A percentile compares a stretch with the other conserved stretches of the same genome.
Conservation (phyloP, 2,329 filamentous ascomycete species). For the Diaporthe destruens region DNA sequence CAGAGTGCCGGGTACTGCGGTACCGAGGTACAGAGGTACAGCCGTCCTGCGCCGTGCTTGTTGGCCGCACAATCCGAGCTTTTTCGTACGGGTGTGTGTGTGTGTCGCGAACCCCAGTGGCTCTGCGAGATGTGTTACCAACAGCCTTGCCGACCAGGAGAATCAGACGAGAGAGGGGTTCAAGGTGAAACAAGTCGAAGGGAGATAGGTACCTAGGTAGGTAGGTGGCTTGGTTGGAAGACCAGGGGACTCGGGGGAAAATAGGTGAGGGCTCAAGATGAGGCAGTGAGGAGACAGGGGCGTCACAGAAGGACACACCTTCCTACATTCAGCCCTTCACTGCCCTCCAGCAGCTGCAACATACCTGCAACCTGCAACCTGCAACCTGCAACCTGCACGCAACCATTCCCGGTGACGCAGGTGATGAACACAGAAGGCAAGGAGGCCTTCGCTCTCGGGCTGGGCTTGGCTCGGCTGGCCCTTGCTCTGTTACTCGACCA, state of each 20-base stretch:
- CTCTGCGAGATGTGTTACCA: too few species aligned
- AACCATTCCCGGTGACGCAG: slow-evolving; percentile 2
- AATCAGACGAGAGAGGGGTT: slow-evolving; percentile 13
- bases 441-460: slow-evolving; percentile 6
- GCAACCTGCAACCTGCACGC: too few species aligned
- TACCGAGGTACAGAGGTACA: too few species aligned
- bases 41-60: not conserved
- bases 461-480: slow-evolving; percentile 27
- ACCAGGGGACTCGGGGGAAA: too few species aligned
- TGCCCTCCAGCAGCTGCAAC: not conserved
- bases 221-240: not conserved
- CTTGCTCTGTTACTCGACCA: not conserved
- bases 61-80: slow-evolving; percentile 16
- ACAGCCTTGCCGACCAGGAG: not conserved
- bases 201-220: not conserved
- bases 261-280: slow-evolving; percentile 19
- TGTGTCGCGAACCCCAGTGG: slow-evolving; percentile 1
- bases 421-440: not conserved
- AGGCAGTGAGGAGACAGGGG: slow-evolving; percentile 18
- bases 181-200: slow-evolving; percentile 12
- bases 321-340: not conserved
- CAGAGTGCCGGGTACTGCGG: not conserved
- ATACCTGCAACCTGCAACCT: not conserved
- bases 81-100: not conserved
- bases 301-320: slow-evolving; percentile 21